phyloP scores from a whole-genome alignment of 257 asterid species.

The Solanum neorickii region DNA sequence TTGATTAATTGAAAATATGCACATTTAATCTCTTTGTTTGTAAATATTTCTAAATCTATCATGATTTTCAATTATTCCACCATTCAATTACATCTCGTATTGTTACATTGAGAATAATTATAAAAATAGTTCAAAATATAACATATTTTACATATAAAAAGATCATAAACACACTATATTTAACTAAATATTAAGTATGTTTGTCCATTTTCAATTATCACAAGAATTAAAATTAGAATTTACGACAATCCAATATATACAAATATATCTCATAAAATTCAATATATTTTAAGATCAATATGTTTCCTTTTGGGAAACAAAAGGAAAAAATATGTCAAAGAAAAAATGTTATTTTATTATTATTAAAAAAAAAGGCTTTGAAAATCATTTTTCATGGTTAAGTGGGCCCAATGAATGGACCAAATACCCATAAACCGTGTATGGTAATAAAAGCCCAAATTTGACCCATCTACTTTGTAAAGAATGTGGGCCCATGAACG shows the following conservation, averaged over 20 bases:
- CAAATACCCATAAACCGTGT: neutral
- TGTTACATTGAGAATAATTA: neutral
- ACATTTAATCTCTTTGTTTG: neutral
- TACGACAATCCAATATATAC: neutral
- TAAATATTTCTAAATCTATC: neutral
- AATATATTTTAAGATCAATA: neutral
- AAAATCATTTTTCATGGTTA: neutral
- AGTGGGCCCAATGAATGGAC: neutral
- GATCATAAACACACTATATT: neutral
- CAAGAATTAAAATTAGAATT: neutral
- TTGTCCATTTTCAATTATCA: neutral
- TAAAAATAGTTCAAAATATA: neutral
- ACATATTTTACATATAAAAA: neutral
- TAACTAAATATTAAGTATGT: too few relatives aligned
- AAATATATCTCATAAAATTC: neutral
- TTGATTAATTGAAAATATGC: neutral
- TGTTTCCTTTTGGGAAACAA: neutral
- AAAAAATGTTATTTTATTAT: neutral
- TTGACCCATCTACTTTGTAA: neutral
- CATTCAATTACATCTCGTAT: neutral
- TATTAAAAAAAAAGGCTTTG: neutral
- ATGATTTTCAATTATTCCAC: neutral
- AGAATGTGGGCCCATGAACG: neutral
- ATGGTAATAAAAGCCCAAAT: neutral
- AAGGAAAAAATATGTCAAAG: neutral